These are phyloP conservation scores for Epithemia pelagica DNA, from an alignment of 108 stramenopile species.

Conservation along the genomic window DNA sequence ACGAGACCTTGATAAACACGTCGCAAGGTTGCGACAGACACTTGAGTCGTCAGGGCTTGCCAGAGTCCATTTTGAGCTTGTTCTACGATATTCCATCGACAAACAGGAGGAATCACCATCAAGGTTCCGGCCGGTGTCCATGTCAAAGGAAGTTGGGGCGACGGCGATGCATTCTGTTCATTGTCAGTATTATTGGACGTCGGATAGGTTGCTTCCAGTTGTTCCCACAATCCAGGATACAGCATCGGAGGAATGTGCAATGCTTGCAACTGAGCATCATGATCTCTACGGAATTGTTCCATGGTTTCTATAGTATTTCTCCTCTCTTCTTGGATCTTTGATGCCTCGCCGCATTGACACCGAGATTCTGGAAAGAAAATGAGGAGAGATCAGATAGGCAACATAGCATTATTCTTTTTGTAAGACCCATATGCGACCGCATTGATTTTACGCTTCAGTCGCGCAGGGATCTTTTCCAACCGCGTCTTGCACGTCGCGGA, in stretches of 20 bases:
- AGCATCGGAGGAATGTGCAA: constrained; percentile 8
- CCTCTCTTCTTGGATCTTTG: too few relatives aligned
- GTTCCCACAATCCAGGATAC: neutral
- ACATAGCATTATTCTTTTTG: too few relatives aligned
- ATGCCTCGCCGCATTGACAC: too few relatives aligned
- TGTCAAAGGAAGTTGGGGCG: neutral
- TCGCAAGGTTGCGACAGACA: neutral
- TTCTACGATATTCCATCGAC: constrained; percentile 11
- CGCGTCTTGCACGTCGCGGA: too few relatives aligned
- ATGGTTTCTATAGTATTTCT: too few relatives aligned
- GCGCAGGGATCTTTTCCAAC: too few relatives aligned
- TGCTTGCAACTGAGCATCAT: constrained; percentile 6
- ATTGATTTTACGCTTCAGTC: too few relatives aligned
- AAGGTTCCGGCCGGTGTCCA: constrained; percentile 6
- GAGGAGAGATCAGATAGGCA: too few relatives aligned
- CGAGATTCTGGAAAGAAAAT: too few relatives aligned
- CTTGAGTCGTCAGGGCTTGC: neutral
- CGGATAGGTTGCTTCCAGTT: constrained; percentile 2
- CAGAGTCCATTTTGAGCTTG: neutral
- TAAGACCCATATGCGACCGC: too few relatives aligned
- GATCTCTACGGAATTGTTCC: neutral
- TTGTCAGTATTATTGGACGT: neutral
- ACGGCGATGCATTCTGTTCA: neutral
- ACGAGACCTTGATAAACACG: neutral
- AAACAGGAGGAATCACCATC: constrained; percentile 9